Base-by-base conservation (phyloP, 2,329 filamentous ascomycete genomes). In the Berkeleyomyces basicola region DNA sequence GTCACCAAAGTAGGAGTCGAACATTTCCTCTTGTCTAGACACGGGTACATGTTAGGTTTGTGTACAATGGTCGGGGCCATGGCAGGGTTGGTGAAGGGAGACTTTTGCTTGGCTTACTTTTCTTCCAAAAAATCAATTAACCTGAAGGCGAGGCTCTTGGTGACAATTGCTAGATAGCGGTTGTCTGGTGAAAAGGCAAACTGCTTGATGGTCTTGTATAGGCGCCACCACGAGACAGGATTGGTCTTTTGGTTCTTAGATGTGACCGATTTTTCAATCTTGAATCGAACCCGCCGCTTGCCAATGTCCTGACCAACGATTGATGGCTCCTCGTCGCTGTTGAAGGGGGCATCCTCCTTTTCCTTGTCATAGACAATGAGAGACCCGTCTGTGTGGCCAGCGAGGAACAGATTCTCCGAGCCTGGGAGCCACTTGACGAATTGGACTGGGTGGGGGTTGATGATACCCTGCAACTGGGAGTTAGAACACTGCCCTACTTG, bases 281-380 rank as follows among this genome's bases (percentile, higher is more conserved):
- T 83, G 1, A 64, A 59, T n/a, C 63, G 63, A 6, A 60, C 55
- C 40, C 63, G 60, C 59, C 96, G 80, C 47, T 75, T 76, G 40
- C 70, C 71, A 3, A 69, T 67, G n/a, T 75, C 72, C 62, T 64
- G 63, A n/a, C 60, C 61, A 23, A 57, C n/a, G 53, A 66, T 65
- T 9, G 44, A 36, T 10, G 57, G 61, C 63, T 82, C 77, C 42
- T 86, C 80, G 70, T 95, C 90, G 0, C 87, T 80, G 2, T 82
- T 78, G 69, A 96, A 93, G 1, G 84, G 78, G 0, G 85, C 84
- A 71, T 96, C 91, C 67, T 96, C 91, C 71, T 93, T 96, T 70
- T 96, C 91, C 74, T 97, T 99, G 74, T 99, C 93, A 68, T 97
- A 99, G 1, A 97, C 90, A 2, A 99, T 82, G 53, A 99, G 73